phyloP scores from a whole-genome alignment of 2,329 filamentous ascomycete genomes.

The Trichoderma sp. region DNA sequence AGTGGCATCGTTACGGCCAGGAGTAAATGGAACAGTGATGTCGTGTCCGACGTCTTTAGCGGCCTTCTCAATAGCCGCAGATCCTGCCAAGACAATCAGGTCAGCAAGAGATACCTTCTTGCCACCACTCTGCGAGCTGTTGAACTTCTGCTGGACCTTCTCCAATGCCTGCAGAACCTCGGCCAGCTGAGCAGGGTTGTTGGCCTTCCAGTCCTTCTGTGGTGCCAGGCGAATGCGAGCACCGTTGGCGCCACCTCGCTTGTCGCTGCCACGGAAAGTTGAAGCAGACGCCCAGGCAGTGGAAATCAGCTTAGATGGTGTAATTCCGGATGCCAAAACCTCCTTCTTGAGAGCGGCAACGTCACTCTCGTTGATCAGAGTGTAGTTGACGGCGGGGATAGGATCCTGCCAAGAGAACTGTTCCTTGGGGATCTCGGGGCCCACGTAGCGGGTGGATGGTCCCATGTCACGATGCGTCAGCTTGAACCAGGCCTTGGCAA shows the following conservation, averaged over 20 bases:
- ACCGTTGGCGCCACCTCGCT: constrained; percentile 81
- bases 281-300: constrained; percentile 71
- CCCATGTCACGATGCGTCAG: constrained; percentile 79
- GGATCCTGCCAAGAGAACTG: constrained; percentile 75
- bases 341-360: constrained; percentile 67
- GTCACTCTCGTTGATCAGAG: constrained; percentile 63
- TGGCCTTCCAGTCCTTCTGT: constrained; percentile 71
- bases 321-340: constrained; percentile 64
- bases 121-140: constrained; percentile 55
- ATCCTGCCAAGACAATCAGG: constrained; percentile 73
- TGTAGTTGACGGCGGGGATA: constrained; percentile 60
- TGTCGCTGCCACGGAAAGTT: constrained; percentile 74
- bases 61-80: constrained; percentile 72
- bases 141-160: constrained; percentile 66
- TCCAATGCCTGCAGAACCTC: constrained; percentile 65
- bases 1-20: constrained; percentile 71
- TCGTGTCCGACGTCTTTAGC: constrained; percentile 50
- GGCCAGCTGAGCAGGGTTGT: constrained; percentile 68
- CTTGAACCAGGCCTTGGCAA: constrained; percentile 80
- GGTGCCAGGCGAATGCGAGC: constrained; percentile 74
- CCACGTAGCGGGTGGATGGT: constrained; percentile 68
- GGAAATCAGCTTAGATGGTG: constrained; percentile 62
- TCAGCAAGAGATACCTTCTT: constrained; percentile 79
- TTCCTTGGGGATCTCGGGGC: constrained; percentile 72
- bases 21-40: constrained; percentile 67